These are phyloP conservation scores for Suillus brevipes DNA, from an alignment of 768 basidiomycete species.

Conservation along the genomic window DNA sequence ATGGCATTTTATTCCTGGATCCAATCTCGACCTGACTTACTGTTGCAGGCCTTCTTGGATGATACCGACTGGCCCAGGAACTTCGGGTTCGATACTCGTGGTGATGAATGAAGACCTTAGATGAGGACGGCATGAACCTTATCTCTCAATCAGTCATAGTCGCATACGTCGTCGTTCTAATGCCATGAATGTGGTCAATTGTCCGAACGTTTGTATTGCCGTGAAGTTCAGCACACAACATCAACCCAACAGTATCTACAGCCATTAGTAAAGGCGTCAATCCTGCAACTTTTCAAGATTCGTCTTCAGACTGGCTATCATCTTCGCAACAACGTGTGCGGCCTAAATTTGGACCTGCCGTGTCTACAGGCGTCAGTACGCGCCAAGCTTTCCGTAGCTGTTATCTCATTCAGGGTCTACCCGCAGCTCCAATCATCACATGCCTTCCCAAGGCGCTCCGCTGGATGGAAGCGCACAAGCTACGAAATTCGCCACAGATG, in stretches of 20 bases:
- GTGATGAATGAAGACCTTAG: constrained; percentile 21
- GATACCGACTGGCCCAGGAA: constrained; percentile 32
- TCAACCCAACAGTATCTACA: constrained; percentile 19
- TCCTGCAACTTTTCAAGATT: constrained; percentile 37
- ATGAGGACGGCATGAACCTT: constrained; percentile 42
- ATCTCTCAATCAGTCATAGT: constrained; percentile 47
- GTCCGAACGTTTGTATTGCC: constrained; percentile 50
- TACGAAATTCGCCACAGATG: constrained; percentile 50
- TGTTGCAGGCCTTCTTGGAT: constrained; percentile 48
- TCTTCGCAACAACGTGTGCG: constrained; percentile 61
- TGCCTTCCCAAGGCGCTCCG: constrained; percentile 53
- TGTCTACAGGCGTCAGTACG: constrained; percentile 58
- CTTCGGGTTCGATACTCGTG: constrained; percentile 39
- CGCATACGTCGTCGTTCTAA: constrained; percentile 52
- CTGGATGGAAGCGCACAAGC: constrained; percentile 46
- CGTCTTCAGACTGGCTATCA: constrained; percentile 46
- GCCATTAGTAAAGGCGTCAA: constrained; percentile 53
- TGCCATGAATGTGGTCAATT: constrained; percentile 51
- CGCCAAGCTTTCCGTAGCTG: constrained; percentile 83
- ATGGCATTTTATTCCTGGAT: constrained; percentile 13
- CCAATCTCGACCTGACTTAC: not conserved
- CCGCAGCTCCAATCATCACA: too few relatives aligned
- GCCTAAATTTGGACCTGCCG: constrained; percentile 51
- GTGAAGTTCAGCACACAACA: not conserved
- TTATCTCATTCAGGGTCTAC: constrained; percentile 36